These are phyloP conservation scores for Penicillium verhagenii DNA, from an alignment of 495 filamentous ascomycete species.

Conservation along the genomic window DNA sequence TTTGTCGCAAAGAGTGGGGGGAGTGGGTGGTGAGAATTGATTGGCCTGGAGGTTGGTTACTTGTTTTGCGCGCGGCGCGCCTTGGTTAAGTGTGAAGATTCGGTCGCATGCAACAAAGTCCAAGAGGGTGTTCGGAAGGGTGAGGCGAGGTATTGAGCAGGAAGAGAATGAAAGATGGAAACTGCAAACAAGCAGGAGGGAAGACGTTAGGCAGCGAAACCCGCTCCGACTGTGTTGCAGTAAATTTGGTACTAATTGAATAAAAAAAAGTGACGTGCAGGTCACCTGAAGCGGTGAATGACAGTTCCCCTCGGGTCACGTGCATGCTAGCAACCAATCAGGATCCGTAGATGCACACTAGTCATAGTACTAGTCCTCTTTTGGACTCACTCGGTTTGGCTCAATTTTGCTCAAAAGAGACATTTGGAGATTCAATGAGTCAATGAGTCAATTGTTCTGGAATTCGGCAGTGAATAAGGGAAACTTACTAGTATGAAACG, in stretches of 20 bases:
- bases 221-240: neutral
- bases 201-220: constrained; percentile 4
- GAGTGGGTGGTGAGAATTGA: neutral
- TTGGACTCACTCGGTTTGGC: neutral
- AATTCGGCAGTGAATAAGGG: no score
- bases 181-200: neutral
- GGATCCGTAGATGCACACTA: neutral
- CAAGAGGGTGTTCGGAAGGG: neutral
- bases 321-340: constrained; percentile 2
- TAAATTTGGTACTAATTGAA: neutral
- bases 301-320: neutral
- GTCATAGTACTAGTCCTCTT: neutral
- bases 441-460: no score
- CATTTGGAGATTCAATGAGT: no score
- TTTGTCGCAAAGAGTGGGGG: neutral
- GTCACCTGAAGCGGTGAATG: constrained; percentile 3
- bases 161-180: neutral
- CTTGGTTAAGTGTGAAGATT: neutral
- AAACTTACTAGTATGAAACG: no score
- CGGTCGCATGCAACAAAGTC: neutral
- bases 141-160: neutral
- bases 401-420: neutral
- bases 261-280: constrained; percentile 12
- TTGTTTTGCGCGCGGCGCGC: constrained; percentile 2
- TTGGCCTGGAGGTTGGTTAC: neutral